Evolutionary conservation across 1,139 yeast genomes (phyloP).

Genomic region (Kurtzmaniella quercitrusa): DNA sequence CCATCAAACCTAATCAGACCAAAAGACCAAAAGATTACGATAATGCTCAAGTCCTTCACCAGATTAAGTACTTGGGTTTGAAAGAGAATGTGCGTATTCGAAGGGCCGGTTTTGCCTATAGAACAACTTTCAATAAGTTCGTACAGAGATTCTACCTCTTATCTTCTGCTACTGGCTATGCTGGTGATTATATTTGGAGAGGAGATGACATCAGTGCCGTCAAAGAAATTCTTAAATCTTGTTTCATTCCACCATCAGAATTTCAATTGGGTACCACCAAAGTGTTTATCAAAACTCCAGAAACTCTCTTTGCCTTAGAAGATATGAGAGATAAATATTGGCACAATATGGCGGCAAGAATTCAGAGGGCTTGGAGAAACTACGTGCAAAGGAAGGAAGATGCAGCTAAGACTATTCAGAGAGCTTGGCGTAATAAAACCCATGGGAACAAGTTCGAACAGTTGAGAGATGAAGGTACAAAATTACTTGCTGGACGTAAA

Average conservation of each 20-base stretch:
- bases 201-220: constrained; percentile 87
- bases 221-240: constrained; percentile 68
- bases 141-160: constrained; percentile 92
- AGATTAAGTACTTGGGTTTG: constrained; percentile 90
- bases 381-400: constrained; percentile 77
- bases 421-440: constrained; percentile 74
- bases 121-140: constrained; percentile 95
- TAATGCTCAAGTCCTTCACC: constrained; percentile 86
- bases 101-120: constrained; percentile 98
- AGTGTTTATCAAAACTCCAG: constrained; percentile 95
- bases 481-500: constrained; percentile 66
- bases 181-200: constrained; percentile 95
- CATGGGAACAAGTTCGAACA: constrained; percentile 83
- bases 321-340: constrained; percentile 96
- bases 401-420: constrained; percentile 81
- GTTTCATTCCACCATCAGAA: constrained; percentile 76
- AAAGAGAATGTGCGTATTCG: constrained; percentile 96
- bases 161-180: constrained; percentile 89
- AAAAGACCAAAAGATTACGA: constrained; percentile 90
- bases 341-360: constrained; percentile 97
- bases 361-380: constrained; percentile 95
- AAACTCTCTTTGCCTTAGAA: constrained; percentile 91
- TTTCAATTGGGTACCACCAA: constrained; percentile 93
- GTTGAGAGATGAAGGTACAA: constrained; percentile 78
- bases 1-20: constrained; percentile 95